These are phyloP conservation scores for Sonneratia alba DNA, from an alignment of 345 rosid species.

Conservation along the genomic window DNA sequence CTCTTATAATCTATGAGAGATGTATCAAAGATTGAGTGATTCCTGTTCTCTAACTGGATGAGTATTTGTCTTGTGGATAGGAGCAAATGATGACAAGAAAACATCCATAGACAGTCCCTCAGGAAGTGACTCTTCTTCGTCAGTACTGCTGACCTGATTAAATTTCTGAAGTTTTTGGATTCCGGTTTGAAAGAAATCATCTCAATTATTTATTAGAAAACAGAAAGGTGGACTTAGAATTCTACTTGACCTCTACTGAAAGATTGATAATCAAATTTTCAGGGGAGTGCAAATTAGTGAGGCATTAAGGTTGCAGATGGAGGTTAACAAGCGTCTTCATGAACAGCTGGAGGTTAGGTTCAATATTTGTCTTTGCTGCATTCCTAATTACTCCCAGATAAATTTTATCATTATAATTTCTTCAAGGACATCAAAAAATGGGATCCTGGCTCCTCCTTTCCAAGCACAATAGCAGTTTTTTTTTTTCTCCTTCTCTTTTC, in stretches of 20 bases:
- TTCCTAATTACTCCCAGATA: neutral
- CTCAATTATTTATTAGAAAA: neutral
- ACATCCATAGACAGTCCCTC: constrained; percentile 10
- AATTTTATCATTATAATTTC: neutral
- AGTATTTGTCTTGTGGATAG: constrained; percentile 5
- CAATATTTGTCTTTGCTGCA: neutral
- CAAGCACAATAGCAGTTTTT: neutral
- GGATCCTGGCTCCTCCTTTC: neutral
- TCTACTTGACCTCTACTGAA: neutral
- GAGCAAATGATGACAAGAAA: constrained; percentile 10
- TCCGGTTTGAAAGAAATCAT: neutral
- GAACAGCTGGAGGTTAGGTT: constrained; percentile 19
- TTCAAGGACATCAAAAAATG: no score
- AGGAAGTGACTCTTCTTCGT: constrained; percentile 12
- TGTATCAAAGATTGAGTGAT: neutral
- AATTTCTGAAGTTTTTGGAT: neutral
- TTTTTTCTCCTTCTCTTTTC: neutral
- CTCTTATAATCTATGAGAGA: neutral
- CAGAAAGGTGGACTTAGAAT: neutral
- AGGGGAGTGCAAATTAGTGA: constrained; percentile 18
- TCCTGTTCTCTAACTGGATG: neutral
- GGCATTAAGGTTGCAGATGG: constrained; percentile 18
- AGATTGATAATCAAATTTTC: neutral
- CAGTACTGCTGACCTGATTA: constrained; percentile 1
- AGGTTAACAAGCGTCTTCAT: constrained; percentile 20